A percentile compares a stretch with the other conserved stretches of the same genome.
These are phyloP conservation scores for Arabis alpina DNA, from an alignment of 345 rosid genomes.

Conservation along the genomic window DNA sequence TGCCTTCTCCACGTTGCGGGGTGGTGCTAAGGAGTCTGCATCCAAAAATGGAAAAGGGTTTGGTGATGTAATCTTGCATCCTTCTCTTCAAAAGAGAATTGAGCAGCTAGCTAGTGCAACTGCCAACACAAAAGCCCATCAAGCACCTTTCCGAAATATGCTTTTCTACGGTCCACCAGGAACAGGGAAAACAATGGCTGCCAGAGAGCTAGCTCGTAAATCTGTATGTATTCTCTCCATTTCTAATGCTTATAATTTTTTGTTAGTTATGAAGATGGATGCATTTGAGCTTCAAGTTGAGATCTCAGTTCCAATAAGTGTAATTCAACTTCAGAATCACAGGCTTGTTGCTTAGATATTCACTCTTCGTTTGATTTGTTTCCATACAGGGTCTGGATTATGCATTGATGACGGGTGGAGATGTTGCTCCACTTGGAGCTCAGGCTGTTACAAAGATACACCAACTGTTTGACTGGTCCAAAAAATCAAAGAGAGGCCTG, in stretches of 20 bases:
- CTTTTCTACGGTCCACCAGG: slow-evolving; percentile 99
- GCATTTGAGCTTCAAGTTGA: slow-evolving; percentile 11
- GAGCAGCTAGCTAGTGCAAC: slow-evolving; percentile 87
- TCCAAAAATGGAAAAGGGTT: slow-evolving; percentile 71
- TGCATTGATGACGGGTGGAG: slow-evolving; percentile 99
- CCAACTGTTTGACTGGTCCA: slow-evolving; percentile 95
- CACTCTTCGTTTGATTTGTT: slow-evolving; percentile 28
- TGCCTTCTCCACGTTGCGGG: slow-evolving; percentile 46
- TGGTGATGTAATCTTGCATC: slow-evolving; percentile 94
- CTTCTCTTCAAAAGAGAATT: slow-evolving; percentile 84
- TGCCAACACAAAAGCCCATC: slow-evolving; percentile 94
- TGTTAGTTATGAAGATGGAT: slow-evolving; percentile 1
- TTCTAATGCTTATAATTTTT: background rate
- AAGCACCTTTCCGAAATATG: slow-evolving; percentile 95
- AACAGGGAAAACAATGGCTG: slow-evolving; percentile 99
- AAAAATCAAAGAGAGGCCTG: slow-evolving; percentile 86
- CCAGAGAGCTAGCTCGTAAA: slow-evolving; percentile 85
- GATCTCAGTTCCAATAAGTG: slow-evolving; percentile 11
- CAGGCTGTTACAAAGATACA: slow-evolving; percentile 99
- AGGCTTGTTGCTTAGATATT: background rate
- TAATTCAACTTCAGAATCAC: slow-evolving; percentile 2
- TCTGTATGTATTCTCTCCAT: slow-evolving; percentile 64
- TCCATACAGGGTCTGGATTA: slow-evolving; percentile 87
- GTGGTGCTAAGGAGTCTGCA: slow-evolving; percentile 51
- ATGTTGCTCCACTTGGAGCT: slow-evolving; percentile 96